Evolutionary conservation across 495 filamentous ascomycete species (phyloP).

Genomic region (Polyplosphaeria fusca): DNA sequence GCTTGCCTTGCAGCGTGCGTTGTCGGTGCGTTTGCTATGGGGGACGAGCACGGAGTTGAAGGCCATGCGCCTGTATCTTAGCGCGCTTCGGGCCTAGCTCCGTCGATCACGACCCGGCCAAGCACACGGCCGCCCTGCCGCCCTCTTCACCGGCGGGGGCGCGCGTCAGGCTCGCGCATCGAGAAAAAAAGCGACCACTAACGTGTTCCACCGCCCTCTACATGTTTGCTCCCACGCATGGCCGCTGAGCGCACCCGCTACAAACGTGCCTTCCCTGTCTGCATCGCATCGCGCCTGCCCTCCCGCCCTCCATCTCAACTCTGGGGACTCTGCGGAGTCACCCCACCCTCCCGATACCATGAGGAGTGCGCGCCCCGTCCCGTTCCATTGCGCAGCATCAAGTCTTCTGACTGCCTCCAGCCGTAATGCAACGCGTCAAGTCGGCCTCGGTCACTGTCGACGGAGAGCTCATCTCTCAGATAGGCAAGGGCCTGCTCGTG

Average conservation of each 20-base stretch:
- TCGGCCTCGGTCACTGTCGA: slow-evolving; percentile 99
- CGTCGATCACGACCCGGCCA: slow-evolving; percentile 16
- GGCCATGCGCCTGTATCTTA: slow-evolving; percentile 3
- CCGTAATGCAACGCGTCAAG: slow-evolving; percentile 89
- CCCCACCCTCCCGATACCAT: slow-evolving; percentile 8
- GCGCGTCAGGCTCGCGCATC: not conserved
- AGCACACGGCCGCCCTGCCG: not conserved
- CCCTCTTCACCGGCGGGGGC: not conserved
- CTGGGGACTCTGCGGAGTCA: too few relatives aligned
- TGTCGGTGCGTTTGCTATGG: slow-evolving; percentile 4
- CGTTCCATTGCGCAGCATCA: not conserved
- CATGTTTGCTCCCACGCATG: slow-evolving; percentile 4
- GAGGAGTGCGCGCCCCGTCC: slow-evolving; percentile 12
- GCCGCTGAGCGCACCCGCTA: not conserved
- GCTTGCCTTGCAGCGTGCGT: not conserved
- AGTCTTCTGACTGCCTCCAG: slow-evolving; percentile 46
- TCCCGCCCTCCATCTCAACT: not conserved
- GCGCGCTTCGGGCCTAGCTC: slow-evolving; percentile 24
- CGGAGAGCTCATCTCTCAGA: slow-evolving; percentile 79
- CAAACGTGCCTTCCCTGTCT: not conserved
- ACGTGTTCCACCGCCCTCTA: not conserved
- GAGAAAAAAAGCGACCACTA: not conserved
- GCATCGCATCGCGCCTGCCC: not conserved
- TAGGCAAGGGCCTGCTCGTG: slow-evolving; percentile 85
- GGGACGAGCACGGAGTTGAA: slow-evolving; percentile 18